Percentiles rank a stretch among this genome's conserved stretches.
Conservation (phyloP, 345 rosid species). For the Corchorus capsularis region DNA sequence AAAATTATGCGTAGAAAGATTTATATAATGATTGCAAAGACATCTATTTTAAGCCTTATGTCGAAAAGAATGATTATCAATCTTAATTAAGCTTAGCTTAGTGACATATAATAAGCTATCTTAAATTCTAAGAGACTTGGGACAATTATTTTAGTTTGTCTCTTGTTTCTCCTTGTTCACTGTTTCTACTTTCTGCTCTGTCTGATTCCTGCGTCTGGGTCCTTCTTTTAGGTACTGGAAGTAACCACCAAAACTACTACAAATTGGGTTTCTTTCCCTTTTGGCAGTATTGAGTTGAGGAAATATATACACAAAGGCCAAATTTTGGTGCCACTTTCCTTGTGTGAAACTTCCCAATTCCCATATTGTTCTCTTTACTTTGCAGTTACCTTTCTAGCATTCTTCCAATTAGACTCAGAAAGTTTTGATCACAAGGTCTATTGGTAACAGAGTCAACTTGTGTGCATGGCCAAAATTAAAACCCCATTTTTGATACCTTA, state of each 20-base stretch:
- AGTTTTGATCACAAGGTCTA: no score
- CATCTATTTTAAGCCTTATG: not conserved
- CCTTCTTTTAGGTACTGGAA: not conserved
- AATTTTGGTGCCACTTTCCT: not conserved
- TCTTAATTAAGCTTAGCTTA: not conserved
- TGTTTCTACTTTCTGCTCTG: not conserved
- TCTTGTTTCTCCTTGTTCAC: not conserved
- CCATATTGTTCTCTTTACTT: no score
- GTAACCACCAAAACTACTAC: no score
- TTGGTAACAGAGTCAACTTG: no score
- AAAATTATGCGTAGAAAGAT: not conserved
- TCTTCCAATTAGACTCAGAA: no score
- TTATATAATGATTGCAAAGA: not conserved
- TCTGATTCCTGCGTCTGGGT: not conserved
- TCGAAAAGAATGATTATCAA: not conserved
- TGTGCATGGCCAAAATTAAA: no score
- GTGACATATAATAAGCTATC: not conserved
- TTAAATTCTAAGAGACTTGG: slow-evolving; percentile 1
- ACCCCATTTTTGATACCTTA: no score
- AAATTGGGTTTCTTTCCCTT: not conserved
- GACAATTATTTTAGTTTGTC: not conserved
- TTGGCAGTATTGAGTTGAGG: not conserved
- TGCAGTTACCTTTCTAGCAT: no score
- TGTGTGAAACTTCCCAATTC: no score
- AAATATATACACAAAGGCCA: not conserved